A percentile compares a stretch with the other conserved stretches of the same genome.
Conservation (phyloP, 2,329 filamentous ascomycete species). For the Cladosporium sp. region DNA sequence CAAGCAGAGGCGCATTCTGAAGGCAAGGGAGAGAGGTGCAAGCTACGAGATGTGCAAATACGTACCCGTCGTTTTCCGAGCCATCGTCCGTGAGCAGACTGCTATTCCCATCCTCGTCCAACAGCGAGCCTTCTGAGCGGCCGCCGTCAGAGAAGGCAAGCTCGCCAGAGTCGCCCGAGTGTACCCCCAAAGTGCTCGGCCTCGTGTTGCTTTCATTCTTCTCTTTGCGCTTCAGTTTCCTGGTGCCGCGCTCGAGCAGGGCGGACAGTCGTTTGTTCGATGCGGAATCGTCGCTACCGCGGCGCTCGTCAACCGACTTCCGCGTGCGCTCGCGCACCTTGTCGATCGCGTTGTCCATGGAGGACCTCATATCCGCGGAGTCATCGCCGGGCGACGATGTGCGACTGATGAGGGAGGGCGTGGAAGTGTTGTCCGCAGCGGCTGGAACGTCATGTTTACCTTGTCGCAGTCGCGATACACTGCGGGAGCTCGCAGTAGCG, state of each 20-base stretch:
- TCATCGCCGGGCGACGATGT: conserved; percentile 16
- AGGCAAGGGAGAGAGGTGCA: background rate
- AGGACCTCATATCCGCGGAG: conserved; percentile 25
- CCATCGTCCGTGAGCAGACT: conserved; percentile 50
- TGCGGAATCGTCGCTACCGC: conserved; percentile 35
- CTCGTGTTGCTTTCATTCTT: conserved; percentile 14
- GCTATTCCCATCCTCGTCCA: conserved; percentile 43
- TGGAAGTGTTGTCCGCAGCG: conserved; percentile 18
- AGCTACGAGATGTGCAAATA: conserved; percentile 11
- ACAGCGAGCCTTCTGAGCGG: conserved; percentile 31
- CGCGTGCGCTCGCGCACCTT: conserved; percentile 35
- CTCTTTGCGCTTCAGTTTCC: conserved; percentile 25
- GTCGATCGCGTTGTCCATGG: conserved; percentile 38
- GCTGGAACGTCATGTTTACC: conserved; percentile 1
- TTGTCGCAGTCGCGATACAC: conserved; percentile 7
- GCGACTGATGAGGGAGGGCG: conserved; percentile 25
- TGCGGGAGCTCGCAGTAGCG: conserved; percentile 4
- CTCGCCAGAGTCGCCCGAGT: conserved; percentile 24
- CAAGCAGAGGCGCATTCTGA: too few species aligned
- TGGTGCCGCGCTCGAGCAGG: conserved; percentile 28
- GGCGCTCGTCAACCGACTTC: conserved; percentile 36
- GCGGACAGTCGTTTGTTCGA: conserved; percentile 47
- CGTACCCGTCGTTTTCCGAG: conserved; percentile 40
- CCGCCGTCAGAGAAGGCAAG: conserved; percentile 18
- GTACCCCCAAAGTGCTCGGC: conserved; percentile 29